Percentiles rank a stretch among this genome's conserved stretches.
Conservation (phyloP, 2,329 filamentous ascomycete species). For the Emericellopsis atlantica region DNA sequence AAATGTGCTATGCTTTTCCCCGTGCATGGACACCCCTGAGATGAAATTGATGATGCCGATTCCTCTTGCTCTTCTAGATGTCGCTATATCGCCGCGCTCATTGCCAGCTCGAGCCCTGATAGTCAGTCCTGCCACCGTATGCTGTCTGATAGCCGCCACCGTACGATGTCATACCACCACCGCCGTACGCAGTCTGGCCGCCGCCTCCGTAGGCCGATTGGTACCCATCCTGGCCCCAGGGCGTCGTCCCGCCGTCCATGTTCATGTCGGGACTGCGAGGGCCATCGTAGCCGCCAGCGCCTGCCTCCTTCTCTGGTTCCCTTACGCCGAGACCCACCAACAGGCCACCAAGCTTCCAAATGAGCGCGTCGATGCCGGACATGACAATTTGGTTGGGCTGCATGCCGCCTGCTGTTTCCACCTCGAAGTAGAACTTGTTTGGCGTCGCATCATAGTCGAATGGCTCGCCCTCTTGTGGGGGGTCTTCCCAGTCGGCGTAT, state of each 20-base stretch:
- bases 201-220: slow-evolving; percentile 56
- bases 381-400: slow-evolving; percentile 84
- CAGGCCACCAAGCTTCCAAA: slow-evolving; percentile 77
- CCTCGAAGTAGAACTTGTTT: slow-evolving; percentile 79
- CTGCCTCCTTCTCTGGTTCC: slow-evolving; percentile 8
- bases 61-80: too few species aligned
- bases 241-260: slow-evolving; percentile 41
- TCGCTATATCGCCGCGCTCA: too few species aligned
- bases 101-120: neutral
- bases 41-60: neutral
- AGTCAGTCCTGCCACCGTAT: slow-evolving; percentile 24
- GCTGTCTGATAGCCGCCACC: slow-evolving; percentile 25
- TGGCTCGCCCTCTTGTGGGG: slow-evolving; percentile 65
- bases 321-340: slow-evolving; percentile 43
- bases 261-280: slow-evolving; percentile 53
- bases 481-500: slow-evolving; percentile 70
- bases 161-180: slow-evolving; percentile 47
- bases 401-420: slow-evolving; percentile 79
- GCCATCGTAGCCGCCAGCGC: slow-evolving; percentile 43
- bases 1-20: too few species aligned
- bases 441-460: slow-evolving; percentile 89
- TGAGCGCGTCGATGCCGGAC: slow-evolving; percentile 76
- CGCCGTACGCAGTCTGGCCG: slow-evolving; percentile 58
- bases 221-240: slow-evolving; percentile 30
- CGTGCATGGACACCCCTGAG: too few species aligned